Base-by-base conservation (phyloP, 164 flowering plant species). In the Protea cynaroides region DNA sequence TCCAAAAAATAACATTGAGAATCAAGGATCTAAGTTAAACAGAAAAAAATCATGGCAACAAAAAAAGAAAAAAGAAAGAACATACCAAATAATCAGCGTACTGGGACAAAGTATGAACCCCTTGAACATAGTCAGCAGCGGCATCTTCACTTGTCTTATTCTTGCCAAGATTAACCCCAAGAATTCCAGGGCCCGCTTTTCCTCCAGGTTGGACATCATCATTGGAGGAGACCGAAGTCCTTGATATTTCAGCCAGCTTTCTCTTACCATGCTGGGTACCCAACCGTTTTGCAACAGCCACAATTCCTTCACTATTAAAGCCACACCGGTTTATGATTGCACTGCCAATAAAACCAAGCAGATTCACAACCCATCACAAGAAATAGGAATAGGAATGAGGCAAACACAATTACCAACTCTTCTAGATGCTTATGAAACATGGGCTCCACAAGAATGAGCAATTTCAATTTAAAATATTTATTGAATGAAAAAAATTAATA, bases 231-330 rank as follows among this genome's bases (percentile, higher is more conserved):
- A 86, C 52, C 56, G 92, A 75, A 66, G 86, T 69, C 70, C 82
- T 82, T 34, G 96, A 82, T 54, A 89, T 85, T 73, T 92, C 92
- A 65, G 69, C 87, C 76, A 95, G 65, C 77, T 88, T 95, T 71
- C 97, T 85, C 74, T 92, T 95, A 58, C 99, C 99, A 83, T 95
- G 97, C 74, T 92, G 99, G 18, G 92, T 92, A 72, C 97, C 97
- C 60, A 95, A 76, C 50, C 99, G 80, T 72, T 87, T 92, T 43
- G 97, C 96, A 74, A 95, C 97, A 66, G 77, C 91, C 58, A 86
- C 86, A 70, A 95, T 92, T 56, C 99, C 99, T 76, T 95, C 96
- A 63, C 99, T 90, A 66, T 95, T 95, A 75, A 92, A 92, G 57
- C 99, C 97, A 78, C 83, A 92, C 11, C 97, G 80, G 64, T 92